Percentiles rank a stretch among this genome's conserved stretches.
phyloP scores from a whole-genome alignment of 1,139 yeast genomes.

The Candida sp. region DNA sequence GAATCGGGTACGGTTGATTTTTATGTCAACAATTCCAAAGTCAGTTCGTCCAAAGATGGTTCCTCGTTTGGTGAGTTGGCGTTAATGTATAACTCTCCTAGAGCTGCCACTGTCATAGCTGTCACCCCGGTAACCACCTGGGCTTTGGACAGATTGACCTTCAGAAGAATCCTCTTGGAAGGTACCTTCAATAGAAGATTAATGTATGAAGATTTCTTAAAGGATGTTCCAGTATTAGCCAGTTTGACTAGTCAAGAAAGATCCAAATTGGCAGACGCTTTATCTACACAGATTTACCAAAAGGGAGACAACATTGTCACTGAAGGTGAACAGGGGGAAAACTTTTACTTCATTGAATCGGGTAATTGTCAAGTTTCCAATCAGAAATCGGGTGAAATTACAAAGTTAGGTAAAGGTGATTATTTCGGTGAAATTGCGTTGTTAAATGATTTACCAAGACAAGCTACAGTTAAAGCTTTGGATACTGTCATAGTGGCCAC shows the following conservation, averaged over 20 bases:
- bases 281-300: conserved; percentile 71
- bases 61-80: conserved; percentile 97
- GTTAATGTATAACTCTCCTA: conserved; percentile 94
- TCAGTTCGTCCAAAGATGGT: conserved; percentile 77
- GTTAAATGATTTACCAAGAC: conserved; percentile 88
- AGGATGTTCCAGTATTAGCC: conserved; percentile 79
- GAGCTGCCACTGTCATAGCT: conserved; percentile 94
- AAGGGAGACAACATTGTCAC: conserved; percentile 73
- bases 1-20: conserved; percentile 85
- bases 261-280: conserved; percentile 91
- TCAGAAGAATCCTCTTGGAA: conserved; percentile 86
- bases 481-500: conserved; percentile 83
- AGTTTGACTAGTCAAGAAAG: conserved; percentile 78
- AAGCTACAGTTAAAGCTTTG: conserved; percentile 85
- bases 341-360: conserved; percentile 83
- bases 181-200: conserved; percentile 88
- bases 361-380: conserved; percentile 79
- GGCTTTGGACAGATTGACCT: conserved; percentile 93
- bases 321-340: conserved; percentile 92
- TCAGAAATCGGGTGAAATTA: conserved; percentile 57
- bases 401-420: conserved; percentile 71
- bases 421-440: conserved; percentile 97
- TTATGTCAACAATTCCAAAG: conserved; percentile 68
- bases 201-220: conserved; percentile 85
- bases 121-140: conserved; percentile 64